A percentile compares a stretch with the other conserved stretches of the same genome.
Evolutionary conservation across 2,329 filamentous ascomycete species (phyloP).

Genomic region (Penicillium sp.): DNA sequence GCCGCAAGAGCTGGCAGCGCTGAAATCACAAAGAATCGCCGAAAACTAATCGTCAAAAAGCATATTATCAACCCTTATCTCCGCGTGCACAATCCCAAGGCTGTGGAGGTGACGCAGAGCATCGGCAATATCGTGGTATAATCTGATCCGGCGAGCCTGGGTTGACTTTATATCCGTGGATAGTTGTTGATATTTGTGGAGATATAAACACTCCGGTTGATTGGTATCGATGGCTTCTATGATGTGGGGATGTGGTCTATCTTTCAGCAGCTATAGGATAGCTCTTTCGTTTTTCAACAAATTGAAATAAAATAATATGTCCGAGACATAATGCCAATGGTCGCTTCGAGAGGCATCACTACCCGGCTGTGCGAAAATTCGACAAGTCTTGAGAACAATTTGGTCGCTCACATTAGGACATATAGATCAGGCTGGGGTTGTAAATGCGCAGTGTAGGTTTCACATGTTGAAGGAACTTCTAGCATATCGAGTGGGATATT

Average conservation of each 20-base stretch:
- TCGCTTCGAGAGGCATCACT: too few species aligned
- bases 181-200: conserved; percentile 18
- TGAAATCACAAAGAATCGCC: conserved; percentile 17
- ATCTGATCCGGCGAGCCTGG: conserved; percentile 13
- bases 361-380: too few species aligned
- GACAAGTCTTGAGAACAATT: too few species aligned
- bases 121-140: conserved; percentile 19
- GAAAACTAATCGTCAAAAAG: conserved; percentile 13
- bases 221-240: conserved; percentile 19
- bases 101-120: conserved; percentile 19
- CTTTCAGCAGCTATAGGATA: conserved; percentile 12
- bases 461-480: too few species aligned
- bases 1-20: conserved; percentile 17
- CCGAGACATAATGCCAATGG: too few species aligned
- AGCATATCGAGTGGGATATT: too few species aligned
- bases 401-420: not conserved
- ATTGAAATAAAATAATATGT: too few species aligned
- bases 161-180: conserved; percentile 2
- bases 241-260: conserved; percentile 18
- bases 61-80: conserved; percentile 21
- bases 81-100: conserved; percentile 19
- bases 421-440: too few species aligned
- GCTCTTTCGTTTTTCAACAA: conserved; percentile 15
- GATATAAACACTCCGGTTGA: conserved; percentile 22
- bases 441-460: too few species aligned